Evolutionary conservation across 176 grass and related monocot species (phyloP).

Genomic region (Miscanthus lutarioriparius): DNA sequence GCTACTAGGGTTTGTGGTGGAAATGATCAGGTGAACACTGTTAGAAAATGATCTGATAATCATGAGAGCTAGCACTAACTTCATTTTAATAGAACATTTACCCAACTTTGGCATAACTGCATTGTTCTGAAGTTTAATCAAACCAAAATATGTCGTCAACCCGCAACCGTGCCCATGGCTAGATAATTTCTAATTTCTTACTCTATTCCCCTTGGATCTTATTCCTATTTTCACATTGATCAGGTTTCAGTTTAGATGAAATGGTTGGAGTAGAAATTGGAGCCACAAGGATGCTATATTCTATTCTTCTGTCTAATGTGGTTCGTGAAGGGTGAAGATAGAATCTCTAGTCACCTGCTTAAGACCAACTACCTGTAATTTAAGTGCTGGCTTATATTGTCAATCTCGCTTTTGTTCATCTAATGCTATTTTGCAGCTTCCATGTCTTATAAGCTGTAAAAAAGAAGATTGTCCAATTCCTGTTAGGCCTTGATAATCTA

Average conservation of each 20-base stretch:
- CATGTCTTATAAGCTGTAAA: neutral
- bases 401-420: neutral
- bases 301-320: neutral
- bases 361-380: neutral
- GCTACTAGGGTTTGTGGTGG: neutral
- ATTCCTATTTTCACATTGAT: neutral
- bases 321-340: neutral
- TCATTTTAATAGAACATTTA: neutral
- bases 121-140: neutral
- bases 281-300: neutral
- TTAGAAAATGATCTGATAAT: neutral
- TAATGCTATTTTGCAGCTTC: neutral
- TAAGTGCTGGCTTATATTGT: neutral
- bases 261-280: neutral
- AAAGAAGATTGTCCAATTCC: neutral
- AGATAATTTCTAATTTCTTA: no score
- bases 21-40: neutral
- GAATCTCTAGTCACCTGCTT: neutral
- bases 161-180: no score
- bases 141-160: neutral
- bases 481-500: neutral
- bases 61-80: neutral
- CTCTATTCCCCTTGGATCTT: neutral
- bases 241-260: neutral
- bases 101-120: neutral